Percentiles rank a stretch among this genome's conserved stretches.
phyloP scores from a whole-genome alignment of 2,329 filamentous ascomycete genomes.

The Fusarium cyanostomum region DNA sequence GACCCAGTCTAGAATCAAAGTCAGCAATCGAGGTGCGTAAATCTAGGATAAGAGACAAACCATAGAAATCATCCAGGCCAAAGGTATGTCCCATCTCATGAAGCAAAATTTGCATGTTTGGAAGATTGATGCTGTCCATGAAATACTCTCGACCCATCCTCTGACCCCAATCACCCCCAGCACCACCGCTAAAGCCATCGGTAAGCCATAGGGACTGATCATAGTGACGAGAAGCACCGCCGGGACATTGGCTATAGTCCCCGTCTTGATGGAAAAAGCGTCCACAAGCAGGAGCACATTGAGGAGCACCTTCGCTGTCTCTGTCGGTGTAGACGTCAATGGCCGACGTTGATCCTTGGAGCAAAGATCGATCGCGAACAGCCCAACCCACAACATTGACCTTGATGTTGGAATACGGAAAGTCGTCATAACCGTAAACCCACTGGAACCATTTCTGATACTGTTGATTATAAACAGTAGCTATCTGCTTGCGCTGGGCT shows the following conservation, averaged over 20 bases:
- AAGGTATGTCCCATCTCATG: slow-evolving; percentile 57
- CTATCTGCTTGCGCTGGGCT: slow-evolving; percentile 50
- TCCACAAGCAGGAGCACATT: slow-evolving; percentile 52
- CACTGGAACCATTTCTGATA: slow-evolving; percentile 54
- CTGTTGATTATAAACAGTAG: slow-evolving; percentile 46
- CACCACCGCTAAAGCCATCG: slow-evolving; percentile 53
- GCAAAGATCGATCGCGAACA: slow-evolving; percentile 48
- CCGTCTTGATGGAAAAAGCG: slow-evolving; percentile 55
- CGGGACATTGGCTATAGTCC: slow-evolving; percentile 51
- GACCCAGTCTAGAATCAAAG: slow-evolving; percentile 49
- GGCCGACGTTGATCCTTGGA: slow-evolving; percentile 49
- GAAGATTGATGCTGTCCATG: slow-evolving; percentile 47
- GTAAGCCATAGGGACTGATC: slow-evolving; percentile 59
- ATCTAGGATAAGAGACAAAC: background rate
- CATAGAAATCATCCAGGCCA: slow-evolving; percentile 51
- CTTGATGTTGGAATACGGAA: slow-evolving; percentile 53
- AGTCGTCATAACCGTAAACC: slow-evolving; percentile 54
- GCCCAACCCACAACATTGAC: slow-evolving; percentile 55
- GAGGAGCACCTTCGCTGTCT: slow-evolving; percentile 51
- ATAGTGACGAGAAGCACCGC: slow-evolving; percentile 50
- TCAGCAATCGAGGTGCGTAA: background rate
- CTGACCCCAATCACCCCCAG: slow-evolving; percentile 58
- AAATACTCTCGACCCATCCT: slow-evolving; percentile 55
- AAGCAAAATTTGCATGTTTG: slow-evolving; percentile 55
- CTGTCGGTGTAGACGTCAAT: slow-evolving; percentile 53